phyloP scores from a whole-genome alignment of 352 stramenopile species.

The Blastocystis hominis region DNA sequence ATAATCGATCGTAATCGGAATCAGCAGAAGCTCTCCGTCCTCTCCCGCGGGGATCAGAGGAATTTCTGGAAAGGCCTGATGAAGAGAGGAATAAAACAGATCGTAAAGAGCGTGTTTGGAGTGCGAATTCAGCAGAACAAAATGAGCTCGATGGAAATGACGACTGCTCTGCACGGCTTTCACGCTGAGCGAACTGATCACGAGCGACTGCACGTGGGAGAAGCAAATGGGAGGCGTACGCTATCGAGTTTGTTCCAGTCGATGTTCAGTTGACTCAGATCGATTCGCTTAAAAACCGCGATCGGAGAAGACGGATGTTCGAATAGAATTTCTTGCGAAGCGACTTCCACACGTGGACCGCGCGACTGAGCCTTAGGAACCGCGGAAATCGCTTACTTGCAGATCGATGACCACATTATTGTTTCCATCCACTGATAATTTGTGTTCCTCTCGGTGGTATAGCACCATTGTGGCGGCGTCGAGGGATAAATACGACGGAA shows the following conservation, averaged over 20 bases:
- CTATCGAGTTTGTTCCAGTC: conserved; percentile 30
- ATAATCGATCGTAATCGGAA: background rate
- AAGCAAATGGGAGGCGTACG: background rate
- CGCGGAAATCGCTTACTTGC: background rate
- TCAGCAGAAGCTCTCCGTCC: background rate
- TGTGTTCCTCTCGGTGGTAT: background rate
- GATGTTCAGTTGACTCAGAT: conserved; percentile 20
- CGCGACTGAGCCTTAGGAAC: background rate
- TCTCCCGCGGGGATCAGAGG: background rate
- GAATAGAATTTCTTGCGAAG: conserved; percentile 3
- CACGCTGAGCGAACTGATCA: background rate
- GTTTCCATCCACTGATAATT: background rate
- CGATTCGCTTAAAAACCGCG: background rate
- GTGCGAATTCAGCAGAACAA: background rate
- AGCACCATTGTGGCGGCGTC: conserved; percentile 16
- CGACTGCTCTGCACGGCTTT: background rate
- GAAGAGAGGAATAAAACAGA: background rate
- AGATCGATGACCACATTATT: conserved; percentile 14
- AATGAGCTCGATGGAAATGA: conserved; percentile 1
- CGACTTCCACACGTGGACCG: background rate
- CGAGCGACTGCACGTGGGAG: background rate
- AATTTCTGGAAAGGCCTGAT: background rate
- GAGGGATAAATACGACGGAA: background rate
- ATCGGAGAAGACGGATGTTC: background rate
- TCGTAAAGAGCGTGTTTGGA: background rate